Evolutionary conservation across 441 rosid genomes (phyloP).

Genomic region (Populus hybrid): DNA sequence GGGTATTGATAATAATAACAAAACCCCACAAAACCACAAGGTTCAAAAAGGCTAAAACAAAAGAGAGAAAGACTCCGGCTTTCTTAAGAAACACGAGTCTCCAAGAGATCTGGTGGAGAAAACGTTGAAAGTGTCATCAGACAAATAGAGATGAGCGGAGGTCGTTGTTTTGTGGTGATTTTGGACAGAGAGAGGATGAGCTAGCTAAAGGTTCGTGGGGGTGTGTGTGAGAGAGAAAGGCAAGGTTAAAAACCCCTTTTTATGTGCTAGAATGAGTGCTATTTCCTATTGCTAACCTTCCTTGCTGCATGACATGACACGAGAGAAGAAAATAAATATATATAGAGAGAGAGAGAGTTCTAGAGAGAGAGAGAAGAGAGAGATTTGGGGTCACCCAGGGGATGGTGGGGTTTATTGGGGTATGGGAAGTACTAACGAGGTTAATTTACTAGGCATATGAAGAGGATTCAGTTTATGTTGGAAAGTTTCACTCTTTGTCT

Average conservation of each 20-base stretch:
- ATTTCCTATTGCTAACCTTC: conserved; percentile 2
- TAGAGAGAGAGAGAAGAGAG: not conserved
- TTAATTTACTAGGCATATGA: conserved; percentile 8
- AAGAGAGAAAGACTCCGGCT: not conserved
- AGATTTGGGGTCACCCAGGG: not conserved
- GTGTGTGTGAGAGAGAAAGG: conserved; percentile 13
- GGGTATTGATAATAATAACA: conserved; percentile 34
- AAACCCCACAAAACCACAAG: conserved; percentile 27
- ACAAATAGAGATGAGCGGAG: conserved; percentile 10
- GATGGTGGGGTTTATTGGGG: too few relatives aligned
- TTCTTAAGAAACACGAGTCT: conserved; percentile 47
- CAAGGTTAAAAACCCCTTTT: conserved; percentile 12
- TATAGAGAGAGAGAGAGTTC: conserved; percentile 1
- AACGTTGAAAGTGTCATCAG: conserved; percentile 37
- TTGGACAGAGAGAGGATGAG: conserved; percentile 20
- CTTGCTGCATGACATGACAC: conserved; percentile 68
- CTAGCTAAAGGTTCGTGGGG: conserved; percentile 22
- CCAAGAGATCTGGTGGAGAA: conserved; percentile 68
- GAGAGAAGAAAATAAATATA: conserved; percentile 20
- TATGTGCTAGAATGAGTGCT: conserved; percentile 19
- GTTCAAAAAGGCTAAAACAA: not conserved
- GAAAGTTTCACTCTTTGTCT: conserved; percentile 5
- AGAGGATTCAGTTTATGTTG: conserved; percentile 3
- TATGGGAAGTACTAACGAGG: conserved; percentile 20
- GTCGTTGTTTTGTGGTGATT: conserved; percentile 25